Percentiles rank a stretch among this genome's conserved stretches.
phyloP scores from a whole-genome alignment of 2,329 filamentous ascomycete species.

The Bipolaris gigantea region DNA sequence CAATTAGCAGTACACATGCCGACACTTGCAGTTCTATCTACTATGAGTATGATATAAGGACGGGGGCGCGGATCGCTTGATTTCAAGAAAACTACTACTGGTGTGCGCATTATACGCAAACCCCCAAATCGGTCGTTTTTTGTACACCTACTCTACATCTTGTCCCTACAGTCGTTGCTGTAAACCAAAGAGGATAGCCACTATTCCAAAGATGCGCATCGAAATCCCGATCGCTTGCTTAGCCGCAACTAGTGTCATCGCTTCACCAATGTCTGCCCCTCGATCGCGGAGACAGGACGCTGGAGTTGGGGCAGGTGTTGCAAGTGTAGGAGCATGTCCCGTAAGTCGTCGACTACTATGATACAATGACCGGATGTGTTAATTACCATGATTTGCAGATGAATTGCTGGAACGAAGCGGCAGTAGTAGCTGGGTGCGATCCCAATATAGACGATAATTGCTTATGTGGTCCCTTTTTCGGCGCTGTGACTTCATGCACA shows the following conservation, averaged over 20 bases:
- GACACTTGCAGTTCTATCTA: no score
- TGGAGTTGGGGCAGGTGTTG: constrained; percentile 17
- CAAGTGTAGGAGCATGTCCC: constrained; percentile 28
- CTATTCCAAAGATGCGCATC: constrained; percentile 20
- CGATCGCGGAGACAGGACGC: constrained; percentile 6
- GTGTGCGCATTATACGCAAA: no score
- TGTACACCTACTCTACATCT: background rate
- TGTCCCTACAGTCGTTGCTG: constrained; percentile 11
- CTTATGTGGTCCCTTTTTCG: constrained; percentile 40
- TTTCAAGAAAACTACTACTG: no score
- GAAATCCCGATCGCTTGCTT: constrained; percentile 17
- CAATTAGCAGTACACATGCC: background rate
- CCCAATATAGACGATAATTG: constrained; percentile 37
- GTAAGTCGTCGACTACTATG: constrained; percentile 15
- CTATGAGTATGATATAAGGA: background rate
- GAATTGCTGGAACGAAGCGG: constrained; percentile 41
- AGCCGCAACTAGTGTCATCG: constrained; percentile 18
- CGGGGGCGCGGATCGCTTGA: background rate
- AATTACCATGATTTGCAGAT: constrained; percentile 16
- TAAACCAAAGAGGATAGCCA: background rate
- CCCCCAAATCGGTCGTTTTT: background rate
- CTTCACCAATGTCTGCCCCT: constrained; percentile 22
- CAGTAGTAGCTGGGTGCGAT: constrained; percentile 31
- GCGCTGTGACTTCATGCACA: constrained; percentile 35
- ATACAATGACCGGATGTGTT: constrained; percentile 1